A percentile compares a stretch with the other conserved stretches of the same genome.
Conservation (phyloP, 805 yeast genomes). For the Monosporozyma aerobia region DNA sequence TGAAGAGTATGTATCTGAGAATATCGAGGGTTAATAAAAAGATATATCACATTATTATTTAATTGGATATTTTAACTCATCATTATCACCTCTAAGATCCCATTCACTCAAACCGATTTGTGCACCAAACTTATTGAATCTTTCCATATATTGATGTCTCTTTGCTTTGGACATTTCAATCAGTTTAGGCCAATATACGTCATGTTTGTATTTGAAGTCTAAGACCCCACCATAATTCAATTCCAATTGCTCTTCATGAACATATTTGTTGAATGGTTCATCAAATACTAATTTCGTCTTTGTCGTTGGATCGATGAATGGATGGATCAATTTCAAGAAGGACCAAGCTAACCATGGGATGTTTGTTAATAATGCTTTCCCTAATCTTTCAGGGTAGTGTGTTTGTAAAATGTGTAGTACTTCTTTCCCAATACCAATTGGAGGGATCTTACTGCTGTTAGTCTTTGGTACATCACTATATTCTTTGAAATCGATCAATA, state of each 20-base stretch:
- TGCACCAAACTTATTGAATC: constrained; percentile 64
- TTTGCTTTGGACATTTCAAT: constrained; percentile 49
- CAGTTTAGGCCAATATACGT: constrained; percentile 68
- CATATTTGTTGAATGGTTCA: constrained; percentile 77
- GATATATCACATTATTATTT: not conserved
- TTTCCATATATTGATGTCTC: constrained; percentile 51
- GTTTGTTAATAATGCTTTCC: constrained; percentile 83
- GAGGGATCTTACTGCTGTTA: constrained; percentile 69
- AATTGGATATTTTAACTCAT: constrained; percentile 23
- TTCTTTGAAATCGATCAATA: constrained; percentile 85
- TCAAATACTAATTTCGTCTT: constrained; percentile 88
- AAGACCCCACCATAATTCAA: constrained; percentile 76
- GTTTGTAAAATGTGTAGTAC: constrained; percentile 90
- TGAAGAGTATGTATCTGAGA: too few relatives aligned
- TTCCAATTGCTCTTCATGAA: constrained; percentile 75
- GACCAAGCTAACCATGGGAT: constrained; percentile 94
- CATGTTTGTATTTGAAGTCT: constrained; percentile 77
- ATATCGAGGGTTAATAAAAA: not conserved
- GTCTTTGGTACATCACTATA: constrained; percentile 46
- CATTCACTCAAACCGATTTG: constrained; percentile 72
- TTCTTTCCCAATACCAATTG: constrained; percentile 79
- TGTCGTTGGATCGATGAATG: constrained; percentile 93
- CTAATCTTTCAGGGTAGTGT: constrained; percentile 95
- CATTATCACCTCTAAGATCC: constrained; percentile 52
- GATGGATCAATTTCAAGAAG: constrained; percentile 81